Evolutionary conservation across 2,329 filamentous ascomycete species (phyloP), one percentile per base, ranked within the genome.

Genomic region (Periconia digitata): DNA sequence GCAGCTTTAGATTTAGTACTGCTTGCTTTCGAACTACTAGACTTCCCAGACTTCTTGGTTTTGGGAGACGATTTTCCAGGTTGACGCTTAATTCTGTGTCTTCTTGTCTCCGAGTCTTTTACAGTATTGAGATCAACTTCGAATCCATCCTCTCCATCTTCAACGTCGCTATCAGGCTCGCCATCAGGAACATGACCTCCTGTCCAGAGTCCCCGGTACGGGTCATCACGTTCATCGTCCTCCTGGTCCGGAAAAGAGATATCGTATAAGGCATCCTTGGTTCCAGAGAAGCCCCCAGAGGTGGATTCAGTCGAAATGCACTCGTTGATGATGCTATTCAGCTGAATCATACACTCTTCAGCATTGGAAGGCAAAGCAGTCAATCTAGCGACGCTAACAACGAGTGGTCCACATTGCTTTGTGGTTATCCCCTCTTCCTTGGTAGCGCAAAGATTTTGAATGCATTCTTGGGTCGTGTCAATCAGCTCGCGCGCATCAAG

Each of bases 221-320:
- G n/a, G n/a, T n/a, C n/a, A n/a, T n/a, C n/a, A n/a, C n/a, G n/a
- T n/a, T n/a, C n/a, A n/a, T n/a, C n/a, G 8, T 43, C 41, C 21
- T 24, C 39, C 20, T n/a, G n/a, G n/a, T n/a, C n/a, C n/a, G n/a
- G n/a, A n/a, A 35, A 10, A 37, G 43, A 44, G 22, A 44, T 36
- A n/a, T 44, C 43, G 34, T 44, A 44, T 20, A 44, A 17, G 18
- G 23, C 43, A 5, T 44, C 32, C 3, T 44, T 15, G 34, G 32
- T 44, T 10, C 39, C 18, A 21, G 43, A 44, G 18, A 21, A 16
- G 23, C 43, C 43, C 3, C 29, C 24, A 22, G 24, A 8, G 18
- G 34, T 20, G 15, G 15, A 24, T 27, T 29, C 15, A 17, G 22
- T 32, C n/a, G 23, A 18, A 17, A 42, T 36, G 29, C 42, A 36